These are phyloP conservation scores for Musa itinerans DNA, from an alignment of 176 grass and related monocot species.

Conservation along the genomic window DNA sequence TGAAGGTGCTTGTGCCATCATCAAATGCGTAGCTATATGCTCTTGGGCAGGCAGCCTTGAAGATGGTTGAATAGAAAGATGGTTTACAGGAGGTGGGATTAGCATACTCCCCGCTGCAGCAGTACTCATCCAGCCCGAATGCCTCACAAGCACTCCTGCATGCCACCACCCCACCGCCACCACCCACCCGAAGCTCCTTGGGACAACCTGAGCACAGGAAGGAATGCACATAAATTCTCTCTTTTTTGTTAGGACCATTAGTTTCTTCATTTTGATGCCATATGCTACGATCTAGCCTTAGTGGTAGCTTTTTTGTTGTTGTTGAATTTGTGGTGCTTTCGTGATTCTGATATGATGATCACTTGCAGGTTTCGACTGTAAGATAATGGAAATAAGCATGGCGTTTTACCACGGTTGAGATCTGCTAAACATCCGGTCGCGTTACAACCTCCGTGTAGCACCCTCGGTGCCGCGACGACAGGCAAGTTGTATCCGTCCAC, in stretches of 20 bases:
- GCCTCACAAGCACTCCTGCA: constrained; percentile 87
- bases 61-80: constrained; percentile 58
- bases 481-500: constrained; percentile 95
- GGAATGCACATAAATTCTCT: not conserved
- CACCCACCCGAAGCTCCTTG: constrained; percentile 67
- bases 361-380: too few species aligned
- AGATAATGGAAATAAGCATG: not conserved
- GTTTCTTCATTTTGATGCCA: too few species aligned
- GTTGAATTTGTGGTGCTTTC: too few species aligned
- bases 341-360: too few species aligned
- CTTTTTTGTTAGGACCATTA: too few species aligned
- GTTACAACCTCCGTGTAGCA: constrained; percentile 44
- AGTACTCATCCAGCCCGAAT: constrained; percentile 69
- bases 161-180: constrained; percentile 41
- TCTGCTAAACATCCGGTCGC: constrained; percentile 61
- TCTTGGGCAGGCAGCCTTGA: constrained; percentile 74
- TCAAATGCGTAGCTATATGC: constrained; percentile 95
- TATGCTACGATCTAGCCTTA: too few species aligned
- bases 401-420: constrained; percentile 57
- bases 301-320: too few species aligned
- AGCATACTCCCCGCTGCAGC: constrained; percentile 84
- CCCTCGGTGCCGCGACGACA: constrained; percentile 38
- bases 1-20: constrained; percentile 73
- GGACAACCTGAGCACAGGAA: constrained; percentile 41
- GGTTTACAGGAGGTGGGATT: constrained; percentile 57